Percentiles rank a stretch among this genome's conserved stretches.
Evolutionary conservation across 2,329 filamentous ascomycete species (phyloP).

Genomic region (Beauveria scarabaeidicola): DNA sequence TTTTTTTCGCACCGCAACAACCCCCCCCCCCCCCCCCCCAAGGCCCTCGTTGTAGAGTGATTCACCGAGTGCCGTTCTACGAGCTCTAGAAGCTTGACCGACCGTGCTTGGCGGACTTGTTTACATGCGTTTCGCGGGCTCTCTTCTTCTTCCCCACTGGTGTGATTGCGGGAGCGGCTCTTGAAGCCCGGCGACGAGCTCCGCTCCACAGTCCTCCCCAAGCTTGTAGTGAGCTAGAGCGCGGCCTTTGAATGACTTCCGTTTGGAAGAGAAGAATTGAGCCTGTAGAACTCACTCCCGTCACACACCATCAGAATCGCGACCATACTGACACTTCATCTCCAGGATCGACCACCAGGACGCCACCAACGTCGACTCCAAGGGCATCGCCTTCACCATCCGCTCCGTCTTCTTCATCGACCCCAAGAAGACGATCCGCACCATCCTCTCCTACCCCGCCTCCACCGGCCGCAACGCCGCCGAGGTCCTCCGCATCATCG

Average conservation of each 20-base stretch:
- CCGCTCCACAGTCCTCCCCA: background rate
- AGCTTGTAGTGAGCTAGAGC: background rate
- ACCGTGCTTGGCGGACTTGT: background rate
- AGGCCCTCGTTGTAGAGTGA: too few species aligned
- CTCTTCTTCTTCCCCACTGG: background rate
- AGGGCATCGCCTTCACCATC: conserved; percentile 87
- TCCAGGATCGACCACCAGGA: conserved; percentile 68
- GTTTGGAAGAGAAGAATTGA: background rate
- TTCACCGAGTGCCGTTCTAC: background rate
- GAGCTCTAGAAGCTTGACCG: background rate
- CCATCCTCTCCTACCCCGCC: conserved; percentile 87
- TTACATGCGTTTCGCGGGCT: background rate
- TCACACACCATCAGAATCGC: too few species aligned
- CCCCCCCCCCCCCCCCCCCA: background rate
- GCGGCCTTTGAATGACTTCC: too few species aligned
- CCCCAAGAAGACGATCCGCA: conserved; percentile 84
- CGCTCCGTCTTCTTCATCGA: conserved; percentile 93
- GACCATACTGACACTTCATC: background rate
- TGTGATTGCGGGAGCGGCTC: too few species aligned
- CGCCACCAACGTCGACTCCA: conserved; percentile 69
- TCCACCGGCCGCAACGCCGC: conserved; percentile 78
- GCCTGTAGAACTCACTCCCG: background rate
- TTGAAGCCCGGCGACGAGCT: background rate
- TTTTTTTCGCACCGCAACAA: too few species aligned
- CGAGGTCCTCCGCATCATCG: conserved; percentile 70